A percentile compares a stretch with the other conserved stretches of the same genome.
These are phyloP conservation scores for Dryas integrifolia DNA, from an alignment of 331 rosid species.

Conservation along the genomic window DNA sequence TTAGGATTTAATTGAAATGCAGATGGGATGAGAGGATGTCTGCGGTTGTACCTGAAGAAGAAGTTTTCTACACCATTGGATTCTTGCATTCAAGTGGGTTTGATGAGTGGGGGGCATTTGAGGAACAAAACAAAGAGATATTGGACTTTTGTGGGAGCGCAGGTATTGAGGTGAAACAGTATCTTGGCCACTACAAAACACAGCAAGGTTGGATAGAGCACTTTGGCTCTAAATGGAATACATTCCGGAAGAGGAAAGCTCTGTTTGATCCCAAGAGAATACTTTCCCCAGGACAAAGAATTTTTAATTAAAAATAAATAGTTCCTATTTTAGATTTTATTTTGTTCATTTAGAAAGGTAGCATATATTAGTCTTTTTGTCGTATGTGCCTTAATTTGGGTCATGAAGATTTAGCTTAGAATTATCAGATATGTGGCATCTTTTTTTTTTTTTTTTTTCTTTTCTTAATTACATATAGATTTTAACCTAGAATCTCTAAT, in stretches of 20 bases:
- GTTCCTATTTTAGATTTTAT: background rate
- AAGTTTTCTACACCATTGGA: conserved; percentile 75
- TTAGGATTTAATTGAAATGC: background rate
- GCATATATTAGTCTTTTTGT: background rate
- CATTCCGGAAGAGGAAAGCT: conserved; percentile 50
- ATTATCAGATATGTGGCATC: too few species aligned
- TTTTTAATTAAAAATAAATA: conserved; percentile 32
- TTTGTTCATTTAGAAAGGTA: background rate
- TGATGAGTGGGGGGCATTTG: conserved; percentile 61
- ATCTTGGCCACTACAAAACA: conserved; percentile 57
- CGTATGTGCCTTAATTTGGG: too few species aligned
- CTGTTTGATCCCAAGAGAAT: conserved; percentile 75
- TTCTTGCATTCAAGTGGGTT: conserved; percentile 77
- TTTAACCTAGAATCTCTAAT: too few species aligned
- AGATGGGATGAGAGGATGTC: conserved; percentile 86
- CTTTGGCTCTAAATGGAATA: conserved; percentile 75
- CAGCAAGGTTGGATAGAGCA: conserved; percentile 65
- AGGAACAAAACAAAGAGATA: conserved; percentile 63
- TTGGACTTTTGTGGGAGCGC: conserved; percentile 51
- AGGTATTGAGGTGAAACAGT: conserved; percentile 61
- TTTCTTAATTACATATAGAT: too few species aligned
- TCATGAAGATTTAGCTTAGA: too few species aligned
- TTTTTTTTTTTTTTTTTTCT: too few species aligned
- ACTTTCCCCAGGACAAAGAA: conserved; percentile 81
- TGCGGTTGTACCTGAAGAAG: conserved; percentile 64